These are phyloP conservation scores for Penicillium corylophilum DNA, from an alignment of 2,329 filamentous ascomycete genomes.

Conservation along the genomic window DNA sequence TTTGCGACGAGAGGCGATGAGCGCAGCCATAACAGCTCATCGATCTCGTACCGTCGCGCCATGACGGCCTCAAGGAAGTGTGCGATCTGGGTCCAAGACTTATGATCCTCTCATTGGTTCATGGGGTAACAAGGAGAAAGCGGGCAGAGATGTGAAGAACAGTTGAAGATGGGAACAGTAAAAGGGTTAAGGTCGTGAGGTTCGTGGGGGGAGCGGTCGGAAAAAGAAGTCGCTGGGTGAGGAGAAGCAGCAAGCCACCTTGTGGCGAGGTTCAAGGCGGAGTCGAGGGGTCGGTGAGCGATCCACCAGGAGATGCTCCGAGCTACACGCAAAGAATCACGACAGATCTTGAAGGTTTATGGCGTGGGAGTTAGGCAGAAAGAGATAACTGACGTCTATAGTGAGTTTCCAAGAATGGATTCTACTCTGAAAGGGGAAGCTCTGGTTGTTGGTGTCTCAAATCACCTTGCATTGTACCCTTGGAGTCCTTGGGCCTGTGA, in stretches of 20 bases:
- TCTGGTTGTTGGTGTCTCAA: background rate
- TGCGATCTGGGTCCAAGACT: constrained; percentile 23
- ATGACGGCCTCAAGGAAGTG: constrained; percentile 32
- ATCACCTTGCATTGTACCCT: background rate
- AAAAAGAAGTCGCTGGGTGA: constrained; percentile 16
- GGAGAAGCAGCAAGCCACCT: constrained; percentile 27
- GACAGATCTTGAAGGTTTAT: background rate
- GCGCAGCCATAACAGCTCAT: constrained; percentile 72
- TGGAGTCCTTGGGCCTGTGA: background rate
- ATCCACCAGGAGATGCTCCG: background rate
- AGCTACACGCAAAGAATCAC: background rate
- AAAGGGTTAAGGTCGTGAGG: background rate
- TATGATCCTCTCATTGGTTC: constrained; percentile 32
- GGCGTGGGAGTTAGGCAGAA: background rate
- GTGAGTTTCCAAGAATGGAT: background rate
- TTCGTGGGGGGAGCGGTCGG: constrained; percentile 4
- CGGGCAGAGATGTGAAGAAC: background rate
- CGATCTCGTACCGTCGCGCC: constrained; percentile 67
- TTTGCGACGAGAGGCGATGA: constrained; percentile 80
- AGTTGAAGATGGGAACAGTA: background rate
- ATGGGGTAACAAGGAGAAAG: constrained; percentile 6
- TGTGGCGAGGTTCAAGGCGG: constrained; percentile 26
- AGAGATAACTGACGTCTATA: background rate
- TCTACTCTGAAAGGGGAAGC: background rate
- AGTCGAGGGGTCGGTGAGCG: constrained; percentile 22